phyloP scores from a whole-genome alignment of 257 asterid genomes.

The Haberlea rhodopensis region DNA sequence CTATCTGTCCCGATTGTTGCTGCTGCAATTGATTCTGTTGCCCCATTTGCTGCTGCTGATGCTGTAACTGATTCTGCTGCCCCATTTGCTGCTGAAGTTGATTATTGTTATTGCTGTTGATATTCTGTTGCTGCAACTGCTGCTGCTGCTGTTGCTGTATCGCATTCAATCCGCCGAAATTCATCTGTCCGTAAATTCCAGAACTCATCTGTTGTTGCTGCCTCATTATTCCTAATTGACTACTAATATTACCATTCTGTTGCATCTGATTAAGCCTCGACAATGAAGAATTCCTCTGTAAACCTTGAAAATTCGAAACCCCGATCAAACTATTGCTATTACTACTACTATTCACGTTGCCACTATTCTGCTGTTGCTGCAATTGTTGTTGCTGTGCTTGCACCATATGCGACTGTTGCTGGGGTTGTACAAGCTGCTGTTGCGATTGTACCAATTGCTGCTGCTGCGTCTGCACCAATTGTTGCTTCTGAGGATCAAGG shows the following conservation, averaged over 20 bases:
- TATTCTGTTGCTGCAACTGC: constrained; percentile 26
- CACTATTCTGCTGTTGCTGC: constrained; percentile 42
- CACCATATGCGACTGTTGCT: constrained; percentile 42
- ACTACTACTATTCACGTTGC: constrained; percentile 27
- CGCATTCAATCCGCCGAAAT: constrained; percentile 52
- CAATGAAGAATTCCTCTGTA: constrained; percentile 68
- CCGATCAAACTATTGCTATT: constrained; percentile 46
- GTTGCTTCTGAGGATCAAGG: constrained; percentile 39
- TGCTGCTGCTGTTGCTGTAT: constrained; percentile 41
- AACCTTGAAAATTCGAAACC: constrained; percentile 52
- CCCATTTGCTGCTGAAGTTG: constrained; percentile 35
- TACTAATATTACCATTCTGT: constrained; percentile 47
- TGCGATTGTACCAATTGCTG: constrained; percentile 42
- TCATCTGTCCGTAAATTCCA: constrained; percentile 74
- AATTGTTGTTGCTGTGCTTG: constrained; percentile 47
- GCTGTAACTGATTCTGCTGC: constrained; percentile 28
- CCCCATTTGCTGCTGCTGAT: constrained; percentile 33
- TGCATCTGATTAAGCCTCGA: constrained; percentile 71
- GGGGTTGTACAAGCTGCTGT: constrained; percentile 33
- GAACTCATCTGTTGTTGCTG: constrained; percentile 41
- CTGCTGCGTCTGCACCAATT: constrained; percentile 40
- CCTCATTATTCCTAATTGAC: constrained; percentile 44
- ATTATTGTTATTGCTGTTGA: constrained; percentile 22
- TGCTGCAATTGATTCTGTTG: constrained; percentile 31
- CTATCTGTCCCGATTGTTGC: constrained; percentile 59